Evolutionary conservation across 305 asterid genomes (phyloP), one percentile per base, ranked within the genome.

Genomic region (Rubia balearica): DNA sequence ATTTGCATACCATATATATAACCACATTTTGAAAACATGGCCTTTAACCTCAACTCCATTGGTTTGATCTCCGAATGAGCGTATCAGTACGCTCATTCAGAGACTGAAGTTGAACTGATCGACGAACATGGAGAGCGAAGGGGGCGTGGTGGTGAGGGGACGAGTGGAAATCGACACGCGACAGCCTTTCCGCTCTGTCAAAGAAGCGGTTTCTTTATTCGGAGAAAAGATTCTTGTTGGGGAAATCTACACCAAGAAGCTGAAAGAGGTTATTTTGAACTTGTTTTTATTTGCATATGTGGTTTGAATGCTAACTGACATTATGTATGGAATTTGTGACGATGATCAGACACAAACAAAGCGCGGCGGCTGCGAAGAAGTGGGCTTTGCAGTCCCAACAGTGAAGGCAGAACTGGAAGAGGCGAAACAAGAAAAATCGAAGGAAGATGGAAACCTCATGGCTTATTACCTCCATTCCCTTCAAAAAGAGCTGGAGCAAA

Each of bases 141-240:
- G 78, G 72, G 94, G 75, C 7, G 80, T 89, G 84, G 90, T 87
- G 83, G 89, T 87, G 79, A 71, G 97, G 74, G 97, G 96, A 61
- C 82, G 97, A 11, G 97, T 85, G 5, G 95, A 86, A 87, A 90
- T 90, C 65, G 96, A 90, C 80, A 90, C 73, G 79, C 84, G 95
- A 36, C 86, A 77, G 67, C 96, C 96, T 36, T 90, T 90, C 53
- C 80, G 85, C 6, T 90, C 97, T 0, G 97, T 90, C 19, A 85
- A 81, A 69, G 97, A 90, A 74, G 97, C 97, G 4, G 90, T 90
- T 24, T 30, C 77, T 71, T 66, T 90, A 74, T 90, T 90, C 36
- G 95, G 97, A 17, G 97, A 90, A 53, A 90, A 86, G 68, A 85
- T 90, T 43, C 80, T 90, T 3, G 97, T 88, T 5, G 90, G 90